Percentiles rank a stretch among this genome's conserved stretches.
These are phyloP conservation scores for Botrytis cinerea DNA, from an alignment of 2,329 filamentous ascomycete species.

Conservation along the genomic window DNA sequence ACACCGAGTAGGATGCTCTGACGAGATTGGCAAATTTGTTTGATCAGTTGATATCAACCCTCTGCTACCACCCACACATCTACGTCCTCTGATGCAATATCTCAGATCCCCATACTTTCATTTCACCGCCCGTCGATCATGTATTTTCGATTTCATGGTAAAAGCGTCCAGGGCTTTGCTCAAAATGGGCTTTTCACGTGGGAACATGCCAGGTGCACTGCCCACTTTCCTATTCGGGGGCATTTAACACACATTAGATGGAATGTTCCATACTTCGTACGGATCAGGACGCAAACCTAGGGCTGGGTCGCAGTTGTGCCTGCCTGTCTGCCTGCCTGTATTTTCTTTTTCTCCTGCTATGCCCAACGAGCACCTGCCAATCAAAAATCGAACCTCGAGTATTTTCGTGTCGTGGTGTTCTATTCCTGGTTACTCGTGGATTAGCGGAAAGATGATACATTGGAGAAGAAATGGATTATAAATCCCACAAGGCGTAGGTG, in stretches of 20 bases:
- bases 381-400: background rate
- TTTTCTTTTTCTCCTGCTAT: background rate
- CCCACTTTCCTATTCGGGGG: slow-evolving; percentile 2
- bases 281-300: background rate
- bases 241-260: slow-evolving; percentile 12
- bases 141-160: background rate
- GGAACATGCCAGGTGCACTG: background rate
- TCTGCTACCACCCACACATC: slow-evolving; percentile 13
- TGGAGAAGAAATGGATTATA: background rate
- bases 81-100: slow-evolving; percentile 9
- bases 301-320: background rate
- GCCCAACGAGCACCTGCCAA: background rate
- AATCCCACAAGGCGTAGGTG: background rate
- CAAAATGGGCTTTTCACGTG: background rate
- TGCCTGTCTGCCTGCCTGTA: background rate
- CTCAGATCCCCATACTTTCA: slow-evolving; percentile 11
- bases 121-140: slow-evolving; percentile 18
- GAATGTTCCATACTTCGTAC: slow-evolving; percentile 1
- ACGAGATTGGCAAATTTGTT: background rate
- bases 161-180: slow-evolving; percentile 16
- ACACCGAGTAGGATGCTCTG: slow-evolving; percentile 13
- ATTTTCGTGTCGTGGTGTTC: background rate
- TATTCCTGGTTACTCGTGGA: background rate
- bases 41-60: slow-evolving; percentile 15
- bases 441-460: background rate